A percentile compares a stretch with the other conserved stretches of the same genome.
phyloP scores from a whole-genome alignment of 225 moss, liverwort and hornwort species.

The Neckera pumila region DNA sequence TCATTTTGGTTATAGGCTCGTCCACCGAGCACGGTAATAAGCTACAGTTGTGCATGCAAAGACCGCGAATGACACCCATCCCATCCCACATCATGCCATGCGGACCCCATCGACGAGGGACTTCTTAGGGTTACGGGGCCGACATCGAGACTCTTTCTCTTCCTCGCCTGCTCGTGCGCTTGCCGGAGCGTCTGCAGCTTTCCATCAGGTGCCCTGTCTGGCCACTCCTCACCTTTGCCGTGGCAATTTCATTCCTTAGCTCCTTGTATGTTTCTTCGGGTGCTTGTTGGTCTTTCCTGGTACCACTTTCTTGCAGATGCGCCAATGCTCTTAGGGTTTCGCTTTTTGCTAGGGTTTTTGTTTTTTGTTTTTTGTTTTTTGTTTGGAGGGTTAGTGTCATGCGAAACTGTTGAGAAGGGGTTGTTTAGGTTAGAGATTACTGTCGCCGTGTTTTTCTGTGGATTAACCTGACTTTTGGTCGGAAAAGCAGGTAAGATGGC shows the following conservation, averaged over 20 bases:
- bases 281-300: background rate
- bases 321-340: background rate
- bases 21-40: background rate
- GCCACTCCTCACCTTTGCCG: background rate
- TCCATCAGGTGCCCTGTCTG: background rate
- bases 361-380: background rate
- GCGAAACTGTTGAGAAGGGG: background rate
- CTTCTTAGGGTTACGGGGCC: constrained; percentile 10
- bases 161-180: background rate
- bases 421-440: background rate
- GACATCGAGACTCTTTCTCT: background rate
- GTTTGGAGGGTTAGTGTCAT: background rate
- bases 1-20: background rate
- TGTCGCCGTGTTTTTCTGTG: background rate
- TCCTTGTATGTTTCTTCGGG: background rate
- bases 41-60: background rate
- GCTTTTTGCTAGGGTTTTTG: background rate
- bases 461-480: background rate
- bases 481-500: constrained; percentile 45
- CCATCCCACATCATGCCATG: background rate
- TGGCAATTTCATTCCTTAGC: background rate
- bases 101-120: background rate
- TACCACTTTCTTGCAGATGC: background rate
- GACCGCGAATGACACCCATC: background rate
- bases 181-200: background rate